Base-by-base conservation (phyloP, 2,329 filamentous ascomycete genomes). In the Ilyonectria robusta region DNA sequence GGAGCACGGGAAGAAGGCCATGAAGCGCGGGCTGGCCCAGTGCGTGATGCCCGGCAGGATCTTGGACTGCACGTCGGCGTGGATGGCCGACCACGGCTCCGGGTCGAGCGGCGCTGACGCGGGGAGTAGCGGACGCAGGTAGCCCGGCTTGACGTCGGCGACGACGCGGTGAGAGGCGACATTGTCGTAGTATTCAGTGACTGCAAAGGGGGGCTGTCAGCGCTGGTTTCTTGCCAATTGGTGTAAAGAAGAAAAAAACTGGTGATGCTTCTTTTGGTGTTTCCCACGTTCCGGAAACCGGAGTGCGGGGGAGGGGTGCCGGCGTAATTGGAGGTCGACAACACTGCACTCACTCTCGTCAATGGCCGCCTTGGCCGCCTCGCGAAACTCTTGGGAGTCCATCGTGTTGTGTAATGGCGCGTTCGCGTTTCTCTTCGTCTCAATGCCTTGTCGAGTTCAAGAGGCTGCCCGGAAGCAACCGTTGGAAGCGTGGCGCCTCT, bases 41-140 rank as follows among this genome's bases (percentile, higher is more conserved):
- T 98, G 95, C 0, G 95, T 98, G 61, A 98, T 85, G 6, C 95
- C 95, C 0, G 95, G 95, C 78, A 97, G 89, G 77, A 98, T 97
- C 78, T 96, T 93, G 50, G 87, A 83, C 74, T 95, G 92, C 58
- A 98, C 91, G 78, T 98, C 95, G 64, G 89, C 86, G 75, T 94
- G 93, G 77, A 98, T 98, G 59, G 89, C 85, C 23, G 85, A 82
- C 93, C 95, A 97, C 77, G 88, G 83, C 84, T 92, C 94, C 75
- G 87, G 92, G 65, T 88, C 84, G 71, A 86, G 84, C 55, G 88
- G 95, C 44, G 89, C 89, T 60, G 83, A 85, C 44, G 81, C 76
- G 2, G 95, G 95, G 23, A 98, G 89, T 7, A 96, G 87, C 51
- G 93, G 91, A 54, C 90, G 89, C 10, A 98, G 89, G 79, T 97